Base-by-base conservation (phyloP, 306 rosid genomes). In the Cotoneaster glaucophyllus region DNA sequence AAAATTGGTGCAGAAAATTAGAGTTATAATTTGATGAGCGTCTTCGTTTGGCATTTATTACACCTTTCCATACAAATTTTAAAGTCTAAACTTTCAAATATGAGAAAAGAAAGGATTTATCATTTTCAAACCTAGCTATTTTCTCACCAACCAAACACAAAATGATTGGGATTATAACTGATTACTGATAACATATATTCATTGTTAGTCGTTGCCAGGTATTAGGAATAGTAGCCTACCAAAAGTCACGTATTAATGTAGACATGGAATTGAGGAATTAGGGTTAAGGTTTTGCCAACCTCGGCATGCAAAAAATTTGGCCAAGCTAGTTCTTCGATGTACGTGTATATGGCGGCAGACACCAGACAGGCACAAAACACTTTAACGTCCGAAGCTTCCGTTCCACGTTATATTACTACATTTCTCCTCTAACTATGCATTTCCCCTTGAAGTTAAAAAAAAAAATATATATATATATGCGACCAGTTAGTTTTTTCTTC, bases 311-410 rank as follows among this genome's bases (percentile, higher is more conserved):
- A 58, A 34, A 18, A 34, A 22, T 15, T n/a, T 56, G 67, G 26
- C 28, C 50, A 61, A 61, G 13, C 26, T 25, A 9, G 52, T 37
- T n/a, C 70, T 34, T 65, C 48, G 28, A 65, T 31, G 24, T 18
- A 8, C 32, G 24, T 64, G 18, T 18, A 34, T 21, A 34, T 65
- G 77, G 69, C 59, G 77, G 77, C 59, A 74, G 77, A 74, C 77
- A 74, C 69, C 59, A 74, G 77, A 74, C 77, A 74, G 69, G 69
- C 59, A 61, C 77, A 58, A 34, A 74, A 61, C 69, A 74, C 69
- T 32, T 61, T 26, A 61, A 43, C 77, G 19, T 43, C 77, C 77
- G 59, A 61, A 61, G n/a, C 77, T 74, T 74, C 77, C 58, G 69
- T 43, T 74, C 59, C 69, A 74, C 77, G 69, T 9, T 18, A 74